A percentile compares a stretch with the other conserved stretches of the same genome.
phyloP scores from a whole-genome alignment of 345 rosid species.

The Psidium friedrichsthalianum region DNA sequence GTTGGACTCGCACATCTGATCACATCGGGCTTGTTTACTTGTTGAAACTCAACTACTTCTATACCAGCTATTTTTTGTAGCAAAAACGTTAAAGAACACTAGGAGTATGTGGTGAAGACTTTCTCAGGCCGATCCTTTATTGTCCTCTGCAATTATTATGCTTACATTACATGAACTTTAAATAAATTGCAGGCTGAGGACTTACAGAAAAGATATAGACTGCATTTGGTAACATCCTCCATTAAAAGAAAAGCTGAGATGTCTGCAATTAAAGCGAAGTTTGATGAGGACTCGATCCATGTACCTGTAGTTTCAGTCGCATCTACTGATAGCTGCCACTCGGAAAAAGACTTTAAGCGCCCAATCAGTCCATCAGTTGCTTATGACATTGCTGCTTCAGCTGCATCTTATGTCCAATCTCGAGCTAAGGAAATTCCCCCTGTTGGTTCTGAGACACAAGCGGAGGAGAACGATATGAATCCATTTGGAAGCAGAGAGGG shows the following conservation, averaged over 20 bases:
- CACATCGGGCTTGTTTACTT: neutral
- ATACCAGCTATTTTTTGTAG: neutral
- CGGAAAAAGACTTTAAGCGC: slow-evolving; percentile 9
- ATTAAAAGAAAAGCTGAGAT: slow-evolving; percentile 67
- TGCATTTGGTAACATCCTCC: slow-evolving; percentile 72
- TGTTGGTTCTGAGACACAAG: slow-evolving; percentile 9
- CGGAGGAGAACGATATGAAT: slow-evolving; percentile 1
- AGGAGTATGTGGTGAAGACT: neutral
- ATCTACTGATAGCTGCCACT: neutral
- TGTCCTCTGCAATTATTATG: neutral
- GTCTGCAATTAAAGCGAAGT: slow-evolving; percentile 38
- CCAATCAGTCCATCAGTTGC: slow-evolving; percentile 42
- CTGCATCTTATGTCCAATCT: slow-evolving; percentile 68
- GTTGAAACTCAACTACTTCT: neutral
- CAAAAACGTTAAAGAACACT: neutral
- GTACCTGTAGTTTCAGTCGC: slow-evolving; percentile 12
- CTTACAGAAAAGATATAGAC: slow-evolving; percentile 48
- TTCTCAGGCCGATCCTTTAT: neutral
- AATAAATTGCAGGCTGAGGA: slow-evolving; percentile 31
- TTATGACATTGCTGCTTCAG: slow-evolving; percentile 87
- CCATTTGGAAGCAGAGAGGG: slow-evolving; percentile 2
- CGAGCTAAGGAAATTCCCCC: slow-evolving; percentile 29
- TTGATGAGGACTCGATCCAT: slow-evolving; percentile 36
- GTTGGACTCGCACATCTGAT: neutral
- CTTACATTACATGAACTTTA: neutral